Conservation (phyloP, 2,329 filamentous ascomycete species). For the Colletotrichum gloeosporioides region DNA sequence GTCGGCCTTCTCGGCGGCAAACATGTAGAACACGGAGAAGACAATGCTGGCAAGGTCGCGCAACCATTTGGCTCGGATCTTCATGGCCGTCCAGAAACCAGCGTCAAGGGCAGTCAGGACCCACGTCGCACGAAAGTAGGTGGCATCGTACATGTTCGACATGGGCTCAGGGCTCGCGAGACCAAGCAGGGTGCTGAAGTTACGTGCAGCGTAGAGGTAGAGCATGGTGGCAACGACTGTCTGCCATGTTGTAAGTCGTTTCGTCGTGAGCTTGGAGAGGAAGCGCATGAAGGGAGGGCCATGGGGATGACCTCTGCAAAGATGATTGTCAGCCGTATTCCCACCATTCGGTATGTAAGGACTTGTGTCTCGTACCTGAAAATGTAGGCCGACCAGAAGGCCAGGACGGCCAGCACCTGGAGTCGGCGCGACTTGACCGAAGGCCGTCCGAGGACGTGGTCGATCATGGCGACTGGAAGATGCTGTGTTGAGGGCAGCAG, state of each 20-base stretch:
- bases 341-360: neutral
- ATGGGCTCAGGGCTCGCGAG: constrained; percentile 93
- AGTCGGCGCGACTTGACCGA: constrained; percentile 91
- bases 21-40: constrained; percentile 89
- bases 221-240: constrained; percentile 86
- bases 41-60: constrained; percentile 82
- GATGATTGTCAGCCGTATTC: neutral
- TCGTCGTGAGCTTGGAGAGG: constrained; percentile 74
- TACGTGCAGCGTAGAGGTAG: constrained; percentile 88
- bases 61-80: constrained; percentile 78
- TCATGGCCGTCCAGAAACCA: constrained; percentile 99
- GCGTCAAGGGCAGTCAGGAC: constrained; percentile 92
- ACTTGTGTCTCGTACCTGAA: constrained; percentile 58
- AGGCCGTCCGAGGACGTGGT: constrained; percentile 90
- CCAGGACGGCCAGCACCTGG: constrained; percentile 88
- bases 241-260: constrained; percentile 85
- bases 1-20: constrained; percentile 92
- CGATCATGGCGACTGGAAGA: constrained; percentile 57
- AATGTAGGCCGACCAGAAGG: constrained; percentile 90
- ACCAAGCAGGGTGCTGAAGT: constrained; percentile 91
- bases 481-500: neutral
- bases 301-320: constrained; percentile 77
- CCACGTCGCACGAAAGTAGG: constrained; percentile 97
- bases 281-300: constrained; percentile 79
- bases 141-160: constrained; percentile 89